Percentiles rank a stretch among this genome's conserved stretches.
phyloP scores from a whole-genome alignment of 2,329 filamentous ascomycete genomes.

The Alternaria ventricosa region DNA sequence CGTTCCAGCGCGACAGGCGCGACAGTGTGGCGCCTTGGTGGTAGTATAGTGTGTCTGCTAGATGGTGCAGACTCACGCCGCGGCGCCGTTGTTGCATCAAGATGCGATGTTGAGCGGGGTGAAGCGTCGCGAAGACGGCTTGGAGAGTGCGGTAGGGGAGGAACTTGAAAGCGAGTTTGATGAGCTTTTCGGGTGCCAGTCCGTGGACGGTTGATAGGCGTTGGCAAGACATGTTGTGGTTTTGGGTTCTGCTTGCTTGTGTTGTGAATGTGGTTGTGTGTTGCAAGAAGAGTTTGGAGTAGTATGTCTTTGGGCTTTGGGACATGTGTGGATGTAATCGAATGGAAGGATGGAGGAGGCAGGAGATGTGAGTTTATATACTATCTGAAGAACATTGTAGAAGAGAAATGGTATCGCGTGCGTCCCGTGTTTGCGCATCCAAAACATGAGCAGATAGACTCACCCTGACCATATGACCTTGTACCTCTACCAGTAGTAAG shows the following conservation, averaged over 20 bases:
- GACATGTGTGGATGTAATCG: background rate
- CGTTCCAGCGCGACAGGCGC: background rate
- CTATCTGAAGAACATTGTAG: background rate
- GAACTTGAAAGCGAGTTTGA: background rate
- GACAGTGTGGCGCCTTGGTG: background rate
- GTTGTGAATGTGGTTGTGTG: background rate
- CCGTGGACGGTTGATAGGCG: background rate
- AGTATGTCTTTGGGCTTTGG: background rate
- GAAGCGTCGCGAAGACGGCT: background rate
- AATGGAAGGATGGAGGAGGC: background rate
- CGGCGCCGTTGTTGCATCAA: background rate
- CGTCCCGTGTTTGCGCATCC: background rate
- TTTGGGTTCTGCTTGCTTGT: background rate
- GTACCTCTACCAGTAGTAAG: background rate
- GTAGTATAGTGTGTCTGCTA: slow-evolving; percentile 2
- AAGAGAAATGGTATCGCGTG: background rate
- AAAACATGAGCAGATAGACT: background rate
- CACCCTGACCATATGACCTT: background rate
- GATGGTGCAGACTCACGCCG: background rate
- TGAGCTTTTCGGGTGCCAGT: background rate
- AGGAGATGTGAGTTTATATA: background rate
- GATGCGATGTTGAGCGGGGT: background rate
- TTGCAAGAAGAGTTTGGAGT: background rate
- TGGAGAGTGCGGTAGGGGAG: background rate
- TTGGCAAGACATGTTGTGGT: background rate